Evolutionary conservation across 192 early-diverging fungal species (phyloP), one percentile per base, ranked within the genome.

Genomic region (Cladochytrium replicatum): DNA sequence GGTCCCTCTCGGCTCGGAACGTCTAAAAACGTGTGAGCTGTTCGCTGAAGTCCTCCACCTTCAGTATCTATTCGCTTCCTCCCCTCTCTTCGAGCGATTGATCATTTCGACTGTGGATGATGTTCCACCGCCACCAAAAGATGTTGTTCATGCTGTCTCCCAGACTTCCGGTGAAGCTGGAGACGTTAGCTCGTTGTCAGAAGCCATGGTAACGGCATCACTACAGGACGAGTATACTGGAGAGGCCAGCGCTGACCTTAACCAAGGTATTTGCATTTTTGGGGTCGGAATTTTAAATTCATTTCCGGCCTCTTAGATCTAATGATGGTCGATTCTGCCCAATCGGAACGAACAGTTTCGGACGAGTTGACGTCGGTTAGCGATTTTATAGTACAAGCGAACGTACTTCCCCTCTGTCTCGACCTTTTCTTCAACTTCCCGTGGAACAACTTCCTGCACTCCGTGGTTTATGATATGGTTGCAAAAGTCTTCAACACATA

Each of bases 401-500:
- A 71, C 39, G 61, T 77, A 4, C 42, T 80, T 27, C 68, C 68
- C 2, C 60, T 61, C 25, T 80, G 74, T 55, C 54, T 78, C 55
- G 79, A 87, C 53, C 64, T 99, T 43, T 97, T 99, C 55, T 99
- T 97, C 71, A 63, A 72, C 28, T 93, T 89, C 55, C 82, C 85
- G 29, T 96, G 94, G 84, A 99, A 99, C 69, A 99, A 99, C 72
- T 93, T 99, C 63, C 60, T 99, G 54, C 96, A 99, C 60, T 90
- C 88, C 21, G 93, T 99, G 24, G 89, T 96, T 0, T 99, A 95
- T 63, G 96, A 99, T 61, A 93, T 97, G 80, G 78, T 97, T 57
- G 91, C 92, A 57, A 96, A 99, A 66, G 84, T 96, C 26, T 90
- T 94, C 52, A 93, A 96, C 61, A 82, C 89, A 29, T 90, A 86